Base-by-base conservation (phyloP, 2,329 filamentous ascomycete genomes). In the Westerdykella ornata region DNA sequence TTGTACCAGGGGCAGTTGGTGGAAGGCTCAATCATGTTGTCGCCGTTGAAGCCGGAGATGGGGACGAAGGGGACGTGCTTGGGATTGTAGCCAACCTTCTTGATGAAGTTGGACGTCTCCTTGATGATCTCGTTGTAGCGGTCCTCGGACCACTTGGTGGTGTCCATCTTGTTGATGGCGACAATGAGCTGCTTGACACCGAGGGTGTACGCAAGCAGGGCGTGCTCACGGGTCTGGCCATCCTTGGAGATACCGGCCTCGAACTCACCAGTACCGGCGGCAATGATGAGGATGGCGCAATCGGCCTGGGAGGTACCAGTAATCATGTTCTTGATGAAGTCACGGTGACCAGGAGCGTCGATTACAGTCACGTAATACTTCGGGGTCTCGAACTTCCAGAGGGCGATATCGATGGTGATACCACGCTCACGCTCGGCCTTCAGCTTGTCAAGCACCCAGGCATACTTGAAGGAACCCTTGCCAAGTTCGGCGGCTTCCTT, bases 311-410 rank as follows among this genome's bases (percentile, higher is more conserved):
- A 98, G 71, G 92, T 97, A 89, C 92, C 92, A 85, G 92, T 97
- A 76, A 98, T 98, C 92, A 98, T 98, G 89, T 97, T 98, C 90
- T 98, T 98, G 88, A 98, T 97, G 83, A 97, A 98, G 72, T 98
- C 92, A 92, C 92, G 90, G 78, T 98, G 92, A 77, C 92, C 92
- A 69, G 92, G 92, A 74, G 92, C 92, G 70, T 98, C 87, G 85
- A 59, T 39, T 33, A 33, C 37, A 26, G 44, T 29, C 37, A 37
- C 17, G 29, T 7, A 20, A 11, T 6, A 96, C 78, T 85, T 94
- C 69, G 85, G 83, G 67, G 92, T 97, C 81, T 97, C 88, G 82
- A 97, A 97, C 86, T 97, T 97, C 92, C 92, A 97, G 75, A 97
- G 89, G 65, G 92, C 92, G 72, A 97, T 97, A 76, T 97, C 92